Evolutionary conservation across 441 rosid genomes (phyloP), one percentile per base, ranked within the genome.

Genomic region (Aquilaria agallochum): DNA sequence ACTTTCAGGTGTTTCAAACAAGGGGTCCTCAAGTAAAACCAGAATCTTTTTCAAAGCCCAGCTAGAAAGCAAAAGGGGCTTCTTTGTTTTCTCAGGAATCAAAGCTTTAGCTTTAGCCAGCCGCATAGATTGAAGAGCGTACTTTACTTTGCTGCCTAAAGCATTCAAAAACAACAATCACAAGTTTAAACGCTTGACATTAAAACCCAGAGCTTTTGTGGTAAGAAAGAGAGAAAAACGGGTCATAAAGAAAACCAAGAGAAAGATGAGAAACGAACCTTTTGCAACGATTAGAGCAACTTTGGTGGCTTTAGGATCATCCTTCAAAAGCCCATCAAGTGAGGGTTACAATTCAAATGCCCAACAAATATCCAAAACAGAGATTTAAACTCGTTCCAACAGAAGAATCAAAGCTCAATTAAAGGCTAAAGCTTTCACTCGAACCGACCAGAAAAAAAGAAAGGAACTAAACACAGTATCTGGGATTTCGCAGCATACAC

Each of bases 251-350:
- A 72, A 72, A 58, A 50, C 42, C 47, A 63, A 68, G 66, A 31
- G 20, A 68, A 55, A 60, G 72, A 59, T 65, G 53, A 69, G 75
- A 66, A 71, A 62, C 72, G 71, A 66, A 73, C 66, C 81, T 78
- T 76, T 83, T 63, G 65, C 72, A 60, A 67, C 70, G 67, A 77
- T 75, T 77, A 79, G 73, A 72, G 70, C 65, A 58, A 61, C 64
- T 67, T 59, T 64, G 59, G 72, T 20, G 27, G 27, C 83, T 78
- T 83, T 76, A 69, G 60, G 72, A 57, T 72, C 74, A 52, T 55
- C 62, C 69, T 59, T 69, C 71, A 65, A 63, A 59, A 67, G 54
- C 67, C 76, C 76, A 66, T 71, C 66, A 60, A 62, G 60, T 65
- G 69, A 67, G 72, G 56, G 56, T 70, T 65, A 55, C 72, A 65